Evolutionary conservation across 2,329 filamentous ascomycete species (phyloP).

Genomic region (Ceratocystis colombiana): DNA sequence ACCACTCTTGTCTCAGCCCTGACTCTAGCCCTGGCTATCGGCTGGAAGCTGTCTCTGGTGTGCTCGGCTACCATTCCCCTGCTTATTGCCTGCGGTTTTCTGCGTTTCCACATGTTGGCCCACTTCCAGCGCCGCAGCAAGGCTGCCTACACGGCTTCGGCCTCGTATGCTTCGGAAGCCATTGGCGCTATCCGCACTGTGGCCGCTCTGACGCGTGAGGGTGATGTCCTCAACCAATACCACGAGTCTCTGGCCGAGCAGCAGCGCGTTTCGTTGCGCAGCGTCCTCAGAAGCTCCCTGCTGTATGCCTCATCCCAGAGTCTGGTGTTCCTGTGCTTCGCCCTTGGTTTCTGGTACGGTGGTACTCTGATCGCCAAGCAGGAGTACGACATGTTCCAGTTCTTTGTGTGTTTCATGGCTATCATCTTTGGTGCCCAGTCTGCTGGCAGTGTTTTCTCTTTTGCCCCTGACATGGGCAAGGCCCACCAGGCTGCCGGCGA

Average conservation of each 20-base stretch:
- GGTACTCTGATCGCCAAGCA: constrained; percentile 59
- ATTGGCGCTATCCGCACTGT: constrained; percentile 91
- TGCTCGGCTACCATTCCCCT: constrained; percentile 70
- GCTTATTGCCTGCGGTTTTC: constrained; percentile 70
- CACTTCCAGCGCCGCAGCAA: constrained; percentile 72
- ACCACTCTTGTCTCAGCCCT: constrained; percentile 72
- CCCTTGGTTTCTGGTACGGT: constrained; percentile 88
- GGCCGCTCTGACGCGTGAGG: constrained; percentile 77
- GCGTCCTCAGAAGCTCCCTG: constrained; percentile 62
- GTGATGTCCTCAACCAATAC: constrained; percentile 67
- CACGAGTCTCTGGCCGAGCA: constrained; percentile 55
- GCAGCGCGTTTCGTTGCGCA: constrained; percentile 56
- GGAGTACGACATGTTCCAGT: constrained; percentile 72
- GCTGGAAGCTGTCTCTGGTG: constrained; percentile 81
- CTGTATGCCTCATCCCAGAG: constrained; percentile 82
- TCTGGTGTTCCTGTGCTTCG: constrained; percentile 70
- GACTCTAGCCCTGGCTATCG: constrained; percentile 59
- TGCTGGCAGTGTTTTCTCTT: constrained; percentile 79
- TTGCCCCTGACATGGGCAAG: constrained; percentile 87
- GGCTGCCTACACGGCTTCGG: constrained; percentile 66
- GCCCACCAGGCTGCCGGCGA: constrained; percentile 73
- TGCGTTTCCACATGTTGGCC: constrained; percentile 75
- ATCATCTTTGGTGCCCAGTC: constrained; percentile 89
- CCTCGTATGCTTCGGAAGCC: constrained; percentile 83
- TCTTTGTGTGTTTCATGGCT: constrained; percentile 82